These are phyloP conservation scores for Gaultheria prostrata DNA, from an alignment of 148 eudicot genomes.

Conservation along the genomic window DNA sequence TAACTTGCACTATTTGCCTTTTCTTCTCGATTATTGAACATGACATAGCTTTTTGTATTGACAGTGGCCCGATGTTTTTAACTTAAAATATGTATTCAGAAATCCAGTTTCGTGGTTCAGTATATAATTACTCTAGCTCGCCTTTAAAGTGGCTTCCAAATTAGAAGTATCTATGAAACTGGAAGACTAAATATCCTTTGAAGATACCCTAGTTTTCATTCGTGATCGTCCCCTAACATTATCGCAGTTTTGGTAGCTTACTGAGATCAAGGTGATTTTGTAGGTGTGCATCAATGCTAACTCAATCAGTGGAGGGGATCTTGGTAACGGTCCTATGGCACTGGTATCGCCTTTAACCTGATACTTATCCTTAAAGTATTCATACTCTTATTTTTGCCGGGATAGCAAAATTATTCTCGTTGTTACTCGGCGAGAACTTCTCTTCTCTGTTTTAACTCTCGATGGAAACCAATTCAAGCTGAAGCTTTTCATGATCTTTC, in stretches of 20 bases:
- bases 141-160: conserved; percentile 7
- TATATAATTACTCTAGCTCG: not conserved
- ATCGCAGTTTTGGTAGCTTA: not conserved
- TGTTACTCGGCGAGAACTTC: conserved; percentile 20
- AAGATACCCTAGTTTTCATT: not conserved
- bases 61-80: not conserved
- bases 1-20: not conserved
- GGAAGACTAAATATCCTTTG: not conserved
- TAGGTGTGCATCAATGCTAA: conserved; percentile 55
- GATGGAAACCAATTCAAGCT: not conserved
- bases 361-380: conserved; percentile 30
- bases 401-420: conserved; percentile 4
- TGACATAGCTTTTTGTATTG: not conserved
- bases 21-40: conserved; percentile 5
- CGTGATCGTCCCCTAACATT: not conserved
- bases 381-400: not conserved
- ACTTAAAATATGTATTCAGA: not conserved
- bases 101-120: not conserved
- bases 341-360: conserved; percentile 71
- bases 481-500: conserved; percentile 14
- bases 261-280: conserved; percentile 10
- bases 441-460: conserved; percentile 8
- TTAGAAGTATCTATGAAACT: not conserved
- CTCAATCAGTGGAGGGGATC: conserved; percentile 31
- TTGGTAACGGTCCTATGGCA: conserved; percentile 35